These are phyloP conservation scores for Hydnum rufescens DNA, from an alignment of 768 basidiomycete genomes.

Conservation along the genomic window DNA sequence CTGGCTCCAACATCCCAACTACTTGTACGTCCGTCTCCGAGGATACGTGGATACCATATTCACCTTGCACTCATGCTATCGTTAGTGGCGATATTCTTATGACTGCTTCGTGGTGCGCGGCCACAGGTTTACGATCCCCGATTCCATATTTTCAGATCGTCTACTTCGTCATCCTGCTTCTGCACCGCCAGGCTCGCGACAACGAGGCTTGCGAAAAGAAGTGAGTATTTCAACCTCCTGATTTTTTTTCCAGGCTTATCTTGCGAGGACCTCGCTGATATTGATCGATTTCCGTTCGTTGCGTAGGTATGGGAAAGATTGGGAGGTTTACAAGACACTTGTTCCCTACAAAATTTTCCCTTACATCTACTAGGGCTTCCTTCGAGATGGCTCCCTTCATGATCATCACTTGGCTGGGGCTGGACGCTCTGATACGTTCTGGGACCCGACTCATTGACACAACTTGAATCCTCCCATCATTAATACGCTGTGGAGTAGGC, in stretches of 20 bases:
- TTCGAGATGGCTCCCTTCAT: no score
- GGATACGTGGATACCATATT: constrained; percentile 1
- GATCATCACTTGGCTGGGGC: no score
- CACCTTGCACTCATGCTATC: neutral
- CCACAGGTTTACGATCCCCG: constrained; percentile 79
- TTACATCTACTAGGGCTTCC: constrained; percentile 57
- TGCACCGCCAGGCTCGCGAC: constrained; percentile 80
- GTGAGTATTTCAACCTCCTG: constrained; percentile 27
- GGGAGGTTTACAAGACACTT: constrained; percentile 72
- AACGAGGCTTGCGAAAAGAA: constrained; percentile 83
- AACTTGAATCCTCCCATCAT: no score
- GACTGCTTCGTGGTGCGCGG: constrained; percentile 82
- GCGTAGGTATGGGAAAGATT: constrained; percentile 76
- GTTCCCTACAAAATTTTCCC: constrained; percentile 79
- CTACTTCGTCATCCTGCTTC: constrained; percentile 76
- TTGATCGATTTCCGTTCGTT: neutral
- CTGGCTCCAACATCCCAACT: constrained; percentile 78
- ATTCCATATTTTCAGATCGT: constrained; percentile 88
- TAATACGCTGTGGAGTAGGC: no score
- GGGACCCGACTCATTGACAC: no score
- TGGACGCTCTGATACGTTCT: no score
- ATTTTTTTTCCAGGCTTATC: neutral
- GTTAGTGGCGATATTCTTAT: constrained; percentile 69
- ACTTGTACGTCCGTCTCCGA: constrained; percentile 39
- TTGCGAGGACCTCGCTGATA: no score